Evolutionary conservation across 495 filamentous ascomycete species (phyloP), one percentile per base, ranked within the genome.

Genomic region (Sordaria brevicollis): DNA sequence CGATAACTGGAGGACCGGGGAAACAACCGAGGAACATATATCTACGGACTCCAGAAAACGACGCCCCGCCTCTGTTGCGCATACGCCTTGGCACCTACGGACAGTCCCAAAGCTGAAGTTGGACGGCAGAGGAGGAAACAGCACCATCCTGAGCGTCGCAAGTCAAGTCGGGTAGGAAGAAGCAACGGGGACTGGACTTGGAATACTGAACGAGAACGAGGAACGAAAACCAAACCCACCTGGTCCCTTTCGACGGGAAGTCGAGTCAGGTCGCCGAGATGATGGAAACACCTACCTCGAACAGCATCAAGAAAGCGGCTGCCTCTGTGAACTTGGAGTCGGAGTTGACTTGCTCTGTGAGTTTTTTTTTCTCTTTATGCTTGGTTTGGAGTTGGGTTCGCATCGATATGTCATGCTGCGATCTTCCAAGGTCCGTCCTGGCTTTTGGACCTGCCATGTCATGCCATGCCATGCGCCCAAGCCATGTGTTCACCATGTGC

Each of bases 311-410:
- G 49, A 62, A 62, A 25, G 49, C 49, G 49, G 49, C 49, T 62
- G 49, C 49, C 25, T 62, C 49, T 62, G 76, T 89, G 54, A 92
- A 92, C 75, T 83, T 97, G 66, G 94, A 96, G 81, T 92, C 90
- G 76, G 93, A 97, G 84, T 81, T 97, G 80, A 93, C 89, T 1
- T 97, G 94, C 80, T 96, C 94, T 73, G 93, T 97, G 86, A 81
- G 90, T 36, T 35, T 36, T 57, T 39, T 36, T 71, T 69, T 49
- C 5, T 57, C 7, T 54, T 21, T 15, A 15, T 54, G 2, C 9
- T 21, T 15, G 11, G 21, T 54, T 15, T 54, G 9, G 0, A 29
- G 2, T 15, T 57, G 49, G 25, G 21, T 57, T 57, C 49, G 21
- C 21, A 13, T 5, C 5, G 11, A 57, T 62, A 8, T 31, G 25